Evolutionary conservation across 352 stramenopile species (phyloP).

Genomic region (Phytophthora tentaculata): DNA sequence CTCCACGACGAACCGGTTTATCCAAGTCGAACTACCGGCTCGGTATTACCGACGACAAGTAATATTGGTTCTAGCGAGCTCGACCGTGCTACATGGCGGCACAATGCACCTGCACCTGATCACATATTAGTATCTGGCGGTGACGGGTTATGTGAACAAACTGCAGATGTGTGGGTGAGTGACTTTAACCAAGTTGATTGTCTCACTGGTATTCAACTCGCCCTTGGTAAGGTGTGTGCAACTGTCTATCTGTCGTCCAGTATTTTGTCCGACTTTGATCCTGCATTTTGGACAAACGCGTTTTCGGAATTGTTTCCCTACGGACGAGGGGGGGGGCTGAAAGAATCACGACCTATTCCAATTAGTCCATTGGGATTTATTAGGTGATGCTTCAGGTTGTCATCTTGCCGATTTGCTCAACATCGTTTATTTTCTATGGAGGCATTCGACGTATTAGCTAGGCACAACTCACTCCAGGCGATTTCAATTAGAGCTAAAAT

Average conservation of each 20-base stretch:
- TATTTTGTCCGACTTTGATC: conserved; percentile 34
- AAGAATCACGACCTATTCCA: conserved; percentile 9
- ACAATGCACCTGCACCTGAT: not conserved
- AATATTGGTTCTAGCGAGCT: conserved; percentile 1
- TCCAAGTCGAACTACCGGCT: too few species aligned
- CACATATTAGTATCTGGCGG: not conserved
- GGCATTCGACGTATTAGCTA: conserved; percentile 7
- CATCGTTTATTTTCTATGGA: conserved; percentile 2
- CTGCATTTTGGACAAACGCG: conserved; percentile 15
- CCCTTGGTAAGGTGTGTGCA: too few species aligned
- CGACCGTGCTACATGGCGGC: conserved; percentile 3
- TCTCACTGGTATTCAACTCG: not conserved
- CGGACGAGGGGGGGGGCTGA: conserved; percentile 23
- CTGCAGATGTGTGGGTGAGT: not conserved
- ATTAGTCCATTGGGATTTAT: conserved; percentile 11
- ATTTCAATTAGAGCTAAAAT: conserved; percentile 5
- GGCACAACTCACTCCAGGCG: conserved; percentile 1
- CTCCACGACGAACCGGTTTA: too few species aligned
- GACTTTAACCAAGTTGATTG: not conserved
- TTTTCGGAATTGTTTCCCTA: conserved; percentile 19
- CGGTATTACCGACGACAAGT: too few species aligned
- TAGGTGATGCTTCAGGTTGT: conserved; percentile 7
- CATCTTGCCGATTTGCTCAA: not conserved
- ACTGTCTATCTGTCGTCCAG: conserved; percentile 19
- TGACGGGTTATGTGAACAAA: conserved; percentile 6